These are phyloP conservation scores for Phoma sp. DNA, from an alignment of 2,329 filamentous ascomycete species.

Conservation along the genomic window DNA sequence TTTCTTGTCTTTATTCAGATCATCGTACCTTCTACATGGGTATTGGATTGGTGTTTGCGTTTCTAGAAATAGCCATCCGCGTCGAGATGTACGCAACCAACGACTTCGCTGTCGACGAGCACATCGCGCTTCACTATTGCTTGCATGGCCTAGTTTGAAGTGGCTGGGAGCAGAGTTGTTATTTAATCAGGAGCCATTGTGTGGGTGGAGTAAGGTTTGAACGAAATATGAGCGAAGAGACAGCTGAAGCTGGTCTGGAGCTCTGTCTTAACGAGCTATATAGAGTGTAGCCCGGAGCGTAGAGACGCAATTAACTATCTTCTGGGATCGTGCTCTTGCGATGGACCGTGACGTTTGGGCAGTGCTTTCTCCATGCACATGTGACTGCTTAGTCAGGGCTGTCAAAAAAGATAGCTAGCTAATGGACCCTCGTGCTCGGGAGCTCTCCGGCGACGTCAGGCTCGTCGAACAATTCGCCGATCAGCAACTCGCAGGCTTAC, in stretches of 20 bases:
- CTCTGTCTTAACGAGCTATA: background rate
- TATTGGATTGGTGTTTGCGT: constrained; percentile 2
- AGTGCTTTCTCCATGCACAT: too few relatives aligned
- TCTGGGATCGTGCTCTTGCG: background rate
- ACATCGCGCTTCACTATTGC: constrained; percentile 3
- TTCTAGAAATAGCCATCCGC: constrained; percentile 13
- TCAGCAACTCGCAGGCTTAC: constrained; percentile 16
- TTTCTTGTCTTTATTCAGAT: constrained; percentile 11
- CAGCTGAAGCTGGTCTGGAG: constrained; percentile 15
- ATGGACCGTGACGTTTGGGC: background rate
- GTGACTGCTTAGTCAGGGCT: constrained; percentile 12
- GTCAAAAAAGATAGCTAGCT: background rate
- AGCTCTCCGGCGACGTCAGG: constrained; percentile 4
- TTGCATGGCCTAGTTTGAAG: background rate
- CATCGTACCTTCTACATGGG: background rate
- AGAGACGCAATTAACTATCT: background rate
- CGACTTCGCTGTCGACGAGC: constrained; percentile 15
- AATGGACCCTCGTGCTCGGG: constrained; percentile 9
- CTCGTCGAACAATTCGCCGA: constrained; percentile 13
- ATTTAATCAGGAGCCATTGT: background rate
- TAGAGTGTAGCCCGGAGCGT: background rate
- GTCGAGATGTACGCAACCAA: constrained; percentile 8
- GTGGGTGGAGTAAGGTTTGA: background rate
- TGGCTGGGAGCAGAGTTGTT: background rate
- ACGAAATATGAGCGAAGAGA: constrained; percentile 1